Evolutionary conservation across 2,329 filamentous ascomycete species (phyloP).

Genomic region (Madurella mycetomatis): DNA sequence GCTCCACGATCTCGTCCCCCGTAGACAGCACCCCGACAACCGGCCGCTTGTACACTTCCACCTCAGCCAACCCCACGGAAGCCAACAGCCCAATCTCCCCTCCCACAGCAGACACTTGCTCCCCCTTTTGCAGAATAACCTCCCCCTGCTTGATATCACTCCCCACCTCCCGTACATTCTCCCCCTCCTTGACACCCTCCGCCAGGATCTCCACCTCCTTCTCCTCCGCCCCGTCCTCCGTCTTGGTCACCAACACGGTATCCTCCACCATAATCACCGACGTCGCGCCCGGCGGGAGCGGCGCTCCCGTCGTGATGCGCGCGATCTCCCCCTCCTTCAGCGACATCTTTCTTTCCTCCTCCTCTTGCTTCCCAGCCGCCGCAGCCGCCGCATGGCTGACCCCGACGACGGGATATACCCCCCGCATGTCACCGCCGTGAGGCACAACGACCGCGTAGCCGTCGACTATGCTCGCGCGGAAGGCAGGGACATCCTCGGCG

Average conservation of each 20-base stretch:
- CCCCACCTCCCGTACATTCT: conserved; percentile 88
- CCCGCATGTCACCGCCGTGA: conserved; percentile 61
- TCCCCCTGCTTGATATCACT: conserved; percentile 73
- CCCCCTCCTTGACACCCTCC: conserved; percentile 65
- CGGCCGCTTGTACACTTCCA: conserved; percentile 70
- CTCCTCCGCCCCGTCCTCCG: conserved; percentile 78
- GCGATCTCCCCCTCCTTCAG: conserved; percentile 68
- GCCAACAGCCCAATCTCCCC: conserved; percentile 89
- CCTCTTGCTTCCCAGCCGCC: conserved; percentile 36
- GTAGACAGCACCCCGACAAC: conserved; percentile 85
- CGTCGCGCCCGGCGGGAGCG: conserved; percentile 80
- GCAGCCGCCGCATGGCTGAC: conserved; percentile 84
- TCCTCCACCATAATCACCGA: conserved; percentile 98
- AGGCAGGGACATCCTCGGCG: conserved; percentile 81
- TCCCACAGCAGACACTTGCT: conserved; percentile 78
- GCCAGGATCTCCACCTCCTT: conserved; percentile 83
- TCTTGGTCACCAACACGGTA: conserved; percentile 69
- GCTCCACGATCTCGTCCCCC: conserved; percentile 85
- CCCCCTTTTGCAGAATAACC: conserved; percentile 69
- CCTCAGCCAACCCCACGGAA: conserved; percentile 69
- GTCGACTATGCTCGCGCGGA: conserved; percentile 93
- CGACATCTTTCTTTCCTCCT: background rate
- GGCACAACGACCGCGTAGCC: conserved; percentile 81
- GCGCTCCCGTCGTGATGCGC: conserved; percentile 90
- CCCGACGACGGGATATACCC: conserved; percentile 78